phyloP scores from a whole-genome alignment of 441 rosid genomes.

The Gossypium trilobum region DNA sequence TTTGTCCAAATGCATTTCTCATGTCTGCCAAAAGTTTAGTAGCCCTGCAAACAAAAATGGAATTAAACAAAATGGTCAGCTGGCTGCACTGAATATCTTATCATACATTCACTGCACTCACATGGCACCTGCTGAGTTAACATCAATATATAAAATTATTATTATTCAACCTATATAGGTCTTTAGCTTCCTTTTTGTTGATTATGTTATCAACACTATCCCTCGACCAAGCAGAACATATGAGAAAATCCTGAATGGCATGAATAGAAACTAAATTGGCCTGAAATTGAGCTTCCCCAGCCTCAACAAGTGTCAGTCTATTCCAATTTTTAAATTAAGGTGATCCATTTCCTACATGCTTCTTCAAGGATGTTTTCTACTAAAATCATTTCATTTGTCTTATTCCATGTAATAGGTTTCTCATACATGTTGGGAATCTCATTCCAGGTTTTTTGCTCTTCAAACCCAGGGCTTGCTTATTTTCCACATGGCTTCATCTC shows the following conservation, averaged over 20 bases:
- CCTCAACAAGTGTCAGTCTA: not conserved
- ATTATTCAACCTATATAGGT: not conserved
- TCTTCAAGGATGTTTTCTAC: not conserved
- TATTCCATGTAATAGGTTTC: not conserved
- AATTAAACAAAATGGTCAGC: conserved; percentile 8
- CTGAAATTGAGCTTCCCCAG: not conserved
- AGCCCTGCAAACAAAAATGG: conserved; percentile 50
- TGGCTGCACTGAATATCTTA: not conserved
- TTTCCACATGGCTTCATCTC: not conserved
- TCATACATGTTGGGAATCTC: not conserved
- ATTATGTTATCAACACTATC: conserved; percentile 4
- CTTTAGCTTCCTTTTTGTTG: not conserved
- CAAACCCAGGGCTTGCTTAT: not conserved
- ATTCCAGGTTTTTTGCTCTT: not conserved
- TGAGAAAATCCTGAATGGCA: not conserved
- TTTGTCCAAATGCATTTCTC: conserved; percentile 79
- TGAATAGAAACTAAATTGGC: not conserved
- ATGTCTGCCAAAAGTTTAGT: conserved; percentile 68
- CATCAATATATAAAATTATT: not conserved
- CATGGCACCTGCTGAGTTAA: not conserved
- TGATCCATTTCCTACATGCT: not conserved
- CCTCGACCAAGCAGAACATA: not conserved
- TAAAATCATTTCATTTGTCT: not conserved
- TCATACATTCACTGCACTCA: not conserved
- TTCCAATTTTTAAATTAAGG: not conserved